phyloP scores from a whole-genome alignment of 352 stramenopile genomes.

The Achlya hypogyna region DNA sequence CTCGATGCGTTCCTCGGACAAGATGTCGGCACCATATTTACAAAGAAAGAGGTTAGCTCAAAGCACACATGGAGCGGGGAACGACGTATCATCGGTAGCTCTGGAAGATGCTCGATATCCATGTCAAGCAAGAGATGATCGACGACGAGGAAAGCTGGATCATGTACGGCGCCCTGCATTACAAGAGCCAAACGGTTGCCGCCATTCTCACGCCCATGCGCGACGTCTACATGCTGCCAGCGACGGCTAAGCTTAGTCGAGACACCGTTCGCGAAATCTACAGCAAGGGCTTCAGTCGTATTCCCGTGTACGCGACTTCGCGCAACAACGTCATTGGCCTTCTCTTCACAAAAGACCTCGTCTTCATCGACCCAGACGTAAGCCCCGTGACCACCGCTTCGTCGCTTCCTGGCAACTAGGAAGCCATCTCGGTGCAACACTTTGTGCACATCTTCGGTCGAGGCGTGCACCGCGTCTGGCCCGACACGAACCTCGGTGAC shows the following conservation, averaged over 20 bases:
- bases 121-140: slow-evolving; percentile 87
- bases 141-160: slow-evolving; percentile 92
- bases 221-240: slow-evolving; percentile 47
- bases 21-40: slow-evolving; percentile 95
- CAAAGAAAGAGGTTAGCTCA: slow-evolving; percentile 32
- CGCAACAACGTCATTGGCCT: slow-evolving; percentile 94
- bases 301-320: slow-evolving; percentile 93
- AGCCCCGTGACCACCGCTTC: background rate
- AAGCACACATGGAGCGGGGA: background rate
- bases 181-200: slow-evolving; percentile 63
- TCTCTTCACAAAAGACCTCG: slow-evolving; percentile 91
- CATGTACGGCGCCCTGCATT: slow-evolving; percentile 77
- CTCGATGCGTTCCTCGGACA: slow-evolving; percentile 90
- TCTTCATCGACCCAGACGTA: slow-evolving; percentile 57
- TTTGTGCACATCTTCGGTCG: slow-evolving; percentile 86
- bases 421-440: slow-evolving; percentile 64
- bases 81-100: slow-evolving; percentile 89
- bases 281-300: slow-evolving; percentile 88
- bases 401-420: background rate
- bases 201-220: slow-evolving; percentile 89
- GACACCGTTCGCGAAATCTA: slow-evolving; percentile 72
- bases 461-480: slow-evolving; percentile 59
- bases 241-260: slow-evolving; percentile 37
- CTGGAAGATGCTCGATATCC: slow-evolving; percentile 93
- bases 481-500: slow-evolving; percentile 58